Percentiles rank a stretch among this genome's conserved stretches.
Evolutionary conservation across 1,284 basidiomycete species (phyloP).

Genomic region (Puccinia novopanici): DNA sequence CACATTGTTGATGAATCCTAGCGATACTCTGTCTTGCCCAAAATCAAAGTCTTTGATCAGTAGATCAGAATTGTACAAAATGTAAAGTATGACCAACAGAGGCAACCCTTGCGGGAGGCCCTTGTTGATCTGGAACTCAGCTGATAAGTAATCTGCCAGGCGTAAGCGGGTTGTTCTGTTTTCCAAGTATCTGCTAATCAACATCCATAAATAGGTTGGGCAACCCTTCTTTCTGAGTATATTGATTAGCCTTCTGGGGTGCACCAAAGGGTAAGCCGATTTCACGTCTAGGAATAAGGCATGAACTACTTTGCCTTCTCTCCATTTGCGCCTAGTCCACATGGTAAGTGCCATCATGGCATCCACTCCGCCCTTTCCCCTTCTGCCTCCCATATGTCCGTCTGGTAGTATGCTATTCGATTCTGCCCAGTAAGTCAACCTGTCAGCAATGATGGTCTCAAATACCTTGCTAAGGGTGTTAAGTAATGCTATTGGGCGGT

Average conservation of each 20-base stretch:
- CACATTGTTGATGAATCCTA: conserved; percentile 38
- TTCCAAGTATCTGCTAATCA: neutral
- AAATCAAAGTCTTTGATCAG: neutral
- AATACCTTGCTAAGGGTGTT: conserved; percentile 9
- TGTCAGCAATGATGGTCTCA: neutral
- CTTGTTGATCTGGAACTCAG: neutral
- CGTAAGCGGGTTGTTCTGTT: neutral
- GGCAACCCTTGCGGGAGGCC: conserved; percentile 35
- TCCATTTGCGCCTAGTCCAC: conserved; percentile 32
- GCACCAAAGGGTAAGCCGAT: conserved; percentile 12
- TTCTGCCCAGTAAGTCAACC: conserved; percentile 28
- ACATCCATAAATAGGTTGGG: conserved; percentile 9
- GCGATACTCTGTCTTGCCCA: neutral
- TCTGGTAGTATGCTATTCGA: neutral
- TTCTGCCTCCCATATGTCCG: conserved; percentile 27
- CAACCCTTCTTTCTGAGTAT: conserved; percentile 3
- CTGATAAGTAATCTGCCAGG: neutral
- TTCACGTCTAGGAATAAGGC: conserved; percentile 27
- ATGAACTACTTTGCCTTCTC: conserved; percentile 1
- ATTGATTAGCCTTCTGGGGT: neutral
- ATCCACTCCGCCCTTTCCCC: neutral
- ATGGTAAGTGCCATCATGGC: neutral
- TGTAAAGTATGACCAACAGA: conserved; percentile 23
- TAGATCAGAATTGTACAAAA: conserved; percentile 37
- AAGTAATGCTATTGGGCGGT: conserved; percentile 23